Conservation (phyloP, 768 basidiomycete genomes). For the Dentipellis sp. region DNA sequence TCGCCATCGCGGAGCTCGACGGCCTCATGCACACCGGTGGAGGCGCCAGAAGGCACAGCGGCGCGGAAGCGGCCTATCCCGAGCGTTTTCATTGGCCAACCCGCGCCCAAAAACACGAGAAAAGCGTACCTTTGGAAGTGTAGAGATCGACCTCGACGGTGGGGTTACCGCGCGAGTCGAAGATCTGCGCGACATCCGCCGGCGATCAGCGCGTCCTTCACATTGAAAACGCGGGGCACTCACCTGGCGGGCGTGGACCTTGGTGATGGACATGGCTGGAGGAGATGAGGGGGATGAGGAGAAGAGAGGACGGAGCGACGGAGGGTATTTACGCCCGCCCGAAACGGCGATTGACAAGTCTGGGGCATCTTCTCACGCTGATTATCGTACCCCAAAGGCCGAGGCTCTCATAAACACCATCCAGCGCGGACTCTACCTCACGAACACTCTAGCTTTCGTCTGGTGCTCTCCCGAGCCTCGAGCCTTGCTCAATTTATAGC, state of each 20-base stretch:
- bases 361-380: conserved; percentile 26
- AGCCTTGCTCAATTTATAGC: too few relatives aligned
- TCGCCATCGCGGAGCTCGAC: conserved; percentile 98
- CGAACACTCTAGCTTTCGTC: too few relatives aligned
- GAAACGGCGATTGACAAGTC: conserved; percentile 12
- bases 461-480: too few relatives aligned
- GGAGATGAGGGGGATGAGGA: not conserved
- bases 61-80: conserved; percentile 80
- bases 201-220: not conserved
- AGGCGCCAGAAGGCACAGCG: conserved; percentile 95
- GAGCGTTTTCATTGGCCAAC: too few relatives aligned
- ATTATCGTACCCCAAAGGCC: conserved; percentile 29
- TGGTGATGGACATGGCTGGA: conserved; percentile 74
- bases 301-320: not conserved
- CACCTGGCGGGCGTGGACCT: conserved; percentile 91
- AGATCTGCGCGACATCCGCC: conserved; percentile 58
- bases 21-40: conserved; percentile 96
- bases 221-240: conserved; percentile 8
- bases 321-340: conserved; percentile 11
- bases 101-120: not conserved
- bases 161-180: conserved; percentile 97
- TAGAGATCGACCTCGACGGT: conserved; percentile 90
- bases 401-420: not conserved
- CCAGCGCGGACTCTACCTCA: not conserved
- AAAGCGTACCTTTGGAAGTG: conserved; percentile 70